Percentiles rank a stretch among this genome's conserved stretches.
Evolutionary conservation across 1,139 yeast species (phyloP).

Genomic region (Candida glucosophila): DNA sequence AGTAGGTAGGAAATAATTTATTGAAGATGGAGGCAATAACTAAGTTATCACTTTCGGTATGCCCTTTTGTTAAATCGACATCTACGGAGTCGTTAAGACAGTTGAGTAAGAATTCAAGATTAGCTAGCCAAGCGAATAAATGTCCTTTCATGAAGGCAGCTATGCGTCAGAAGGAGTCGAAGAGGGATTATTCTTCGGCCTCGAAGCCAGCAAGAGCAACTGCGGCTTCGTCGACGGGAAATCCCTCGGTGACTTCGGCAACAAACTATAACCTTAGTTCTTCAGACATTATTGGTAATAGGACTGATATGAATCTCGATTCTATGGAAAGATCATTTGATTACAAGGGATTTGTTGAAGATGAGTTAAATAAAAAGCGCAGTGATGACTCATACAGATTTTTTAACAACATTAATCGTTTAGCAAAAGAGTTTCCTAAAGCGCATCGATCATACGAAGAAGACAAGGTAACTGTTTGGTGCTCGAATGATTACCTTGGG

Average conservation of each 20-base stretch:
- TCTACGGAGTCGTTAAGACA: conserved; percentile 54
- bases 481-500: conserved; percentile 94
- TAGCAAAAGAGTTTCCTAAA: conserved; percentile 85
- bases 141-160: conserved; percentile 92
- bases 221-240: conserved; percentile 19
- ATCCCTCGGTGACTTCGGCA: conserved; percentile 25
- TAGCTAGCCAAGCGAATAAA: conserved; percentile 56
- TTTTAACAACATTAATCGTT: conserved; percentile 93
- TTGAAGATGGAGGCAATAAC: conserved; percentile 67
- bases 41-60: conserved; percentile 67
- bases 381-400: conserved; percentile 87
- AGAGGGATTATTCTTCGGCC: conserved; percentile 48
- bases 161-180: conserved; percentile 25
- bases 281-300: conserved; percentile 19
- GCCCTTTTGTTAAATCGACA: conserved; percentile 78
- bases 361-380: conserved; percentile 66
- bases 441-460: conserved; percentile 74
- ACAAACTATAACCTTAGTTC: conserved; percentile 27
- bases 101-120: conserved; percentile 31
- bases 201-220: conserved; percentile 45
- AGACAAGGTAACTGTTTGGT: conserved; percentile 96
- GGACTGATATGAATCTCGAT: conserved; percentile 17
- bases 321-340: conserved; percentile 47
- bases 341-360: conserved; percentile 53
- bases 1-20: conserved; percentile 1